Base-by-base conservation (phyloP, 148 eudicot species). In the Chenopodium quinoa region DNA sequence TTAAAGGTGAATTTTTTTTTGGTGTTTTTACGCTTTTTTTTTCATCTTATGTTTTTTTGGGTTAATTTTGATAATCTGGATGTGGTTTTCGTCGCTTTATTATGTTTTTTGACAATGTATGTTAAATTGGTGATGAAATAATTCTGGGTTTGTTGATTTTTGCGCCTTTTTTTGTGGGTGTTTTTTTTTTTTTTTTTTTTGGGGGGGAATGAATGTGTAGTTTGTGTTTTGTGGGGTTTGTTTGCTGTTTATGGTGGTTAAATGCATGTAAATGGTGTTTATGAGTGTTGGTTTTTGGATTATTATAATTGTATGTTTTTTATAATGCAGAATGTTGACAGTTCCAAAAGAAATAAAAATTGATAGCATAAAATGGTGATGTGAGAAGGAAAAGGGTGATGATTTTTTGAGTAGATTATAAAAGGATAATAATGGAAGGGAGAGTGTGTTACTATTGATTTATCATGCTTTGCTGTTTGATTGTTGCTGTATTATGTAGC, bases 81-180 rank as follows among this genome's bases (percentile, higher is more conserved):
- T 78, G 27, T 47, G 4, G 32, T 47, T 4, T 14, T 63, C 44
- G 16, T 16, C 34, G 32, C 11, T 40, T 71, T 1, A 58, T 79
- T 20, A 25, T 79, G 52, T 65, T 81, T 81, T 60, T 65, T 66
- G 54, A 66, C 79, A 81, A 81, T 81, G 83, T 81, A 81, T 81
- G 83, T 81, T 22, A 6, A n/a, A 50, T 81, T 81, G 19, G 50
- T 64, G 65, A 75, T 12, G 7, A 47, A 47, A 12, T 31, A 32
- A n/a, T 75, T 50, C 12, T 75, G 83, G 79, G 74, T 81, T 66
- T 75, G 76, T 71, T 56, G 76, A 56, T 79, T 79, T 79, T 40
- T 79, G 69, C 70, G 68, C 22, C 32, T 50, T 78, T 69, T 78
- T 67, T 78, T 47, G 10, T 7, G 79, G 48, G 69, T 40, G 56